phyloP scores from a whole-genome alignment of 192 early-diverging fungal species.

The Irineochytrium annulatum region DNA sequence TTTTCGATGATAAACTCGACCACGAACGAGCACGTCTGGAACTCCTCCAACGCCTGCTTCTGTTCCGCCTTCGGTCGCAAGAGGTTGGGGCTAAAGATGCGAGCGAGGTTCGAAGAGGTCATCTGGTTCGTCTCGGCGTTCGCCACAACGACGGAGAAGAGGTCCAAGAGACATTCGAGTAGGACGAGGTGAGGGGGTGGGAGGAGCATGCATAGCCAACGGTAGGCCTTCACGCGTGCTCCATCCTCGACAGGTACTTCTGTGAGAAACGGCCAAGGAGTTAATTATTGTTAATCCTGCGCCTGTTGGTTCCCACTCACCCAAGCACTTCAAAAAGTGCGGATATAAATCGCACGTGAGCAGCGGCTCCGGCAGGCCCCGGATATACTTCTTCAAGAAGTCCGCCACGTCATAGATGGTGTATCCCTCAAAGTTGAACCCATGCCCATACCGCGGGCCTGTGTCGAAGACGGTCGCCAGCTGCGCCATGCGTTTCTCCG shows the following conservation, averaged over 20 bases:
- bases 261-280: no score
- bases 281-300: not conserved
- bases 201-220: conserved; percentile 43
- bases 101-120: conserved; percentile 38
- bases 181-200: conserved; percentile 41
- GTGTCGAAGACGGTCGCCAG: conserved; percentile 36
- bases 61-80: conserved; percentile 34
- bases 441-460: conserved; percentile 37
- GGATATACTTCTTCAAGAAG: conserved; percentile 43
- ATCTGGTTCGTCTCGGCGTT: conserved; percentile 39
- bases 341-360: conserved; percentile 41
- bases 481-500: conserved; percentile 37
- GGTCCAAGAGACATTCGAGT: conserved; percentile 40
- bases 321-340: conserved; percentile 40
- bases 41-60: conserved; percentile 43
- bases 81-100: conserved; percentile 46
- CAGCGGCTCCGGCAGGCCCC: conserved; percentile 46
- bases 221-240: conserved; percentile 33
- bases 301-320: conserved; percentile 10
- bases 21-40: conserved; percentile 41
- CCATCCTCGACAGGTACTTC: conserved; percentile 41
- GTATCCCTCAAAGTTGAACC: conserved; percentile 44
- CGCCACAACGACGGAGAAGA: conserved; percentile 28
- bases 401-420: conserved; percentile 49
- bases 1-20: conserved; percentile 43